Evolutionary conservation across 2,329 filamentous ascomycete species (phyloP).

Genomic region (Dactylella cylindrospora): DNA sequence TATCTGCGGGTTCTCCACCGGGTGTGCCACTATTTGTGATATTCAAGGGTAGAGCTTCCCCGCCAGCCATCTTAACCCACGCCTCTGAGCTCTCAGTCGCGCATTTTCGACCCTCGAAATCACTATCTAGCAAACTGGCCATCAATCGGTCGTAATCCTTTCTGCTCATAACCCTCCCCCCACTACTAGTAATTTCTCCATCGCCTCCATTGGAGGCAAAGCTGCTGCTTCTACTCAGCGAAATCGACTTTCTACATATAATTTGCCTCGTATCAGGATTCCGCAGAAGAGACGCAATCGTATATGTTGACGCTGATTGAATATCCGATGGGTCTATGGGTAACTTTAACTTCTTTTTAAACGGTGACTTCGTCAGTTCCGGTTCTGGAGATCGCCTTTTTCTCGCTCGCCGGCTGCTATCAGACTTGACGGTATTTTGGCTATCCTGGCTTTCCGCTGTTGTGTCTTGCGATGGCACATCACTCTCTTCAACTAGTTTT

Average conservation of each 20-base stretch:
- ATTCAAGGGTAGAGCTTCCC: conserved; percentile 21
- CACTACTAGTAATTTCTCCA: conserved; percentile 51
- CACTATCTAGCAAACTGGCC: conserved; percentile 53
- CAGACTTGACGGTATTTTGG: conserved; percentile 4
- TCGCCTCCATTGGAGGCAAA: conserved; percentile 49
- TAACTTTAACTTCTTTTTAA: conserved; percentile 10
- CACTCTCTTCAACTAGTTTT: background rate
- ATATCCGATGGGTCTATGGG: conserved; percentile 13
- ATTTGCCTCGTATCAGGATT: conserved; percentile 15
- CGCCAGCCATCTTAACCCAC: conserved; percentile 53
- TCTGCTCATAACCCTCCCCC: conserved; percentile 52
- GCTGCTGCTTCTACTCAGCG: conserved; percentile 20
- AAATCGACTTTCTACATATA: conserved; percentile 12
- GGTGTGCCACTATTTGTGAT: background rate
- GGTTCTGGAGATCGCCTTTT: conserved; percentile 15
- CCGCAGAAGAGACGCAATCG: conserved; percentile 29
- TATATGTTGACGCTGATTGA: conserved; percentile 30
- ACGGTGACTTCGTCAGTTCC: background rate
- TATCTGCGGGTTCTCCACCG: background rate
- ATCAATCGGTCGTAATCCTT: conserved; percentile 53
- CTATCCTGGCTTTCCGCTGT: conserved; percentile 6
- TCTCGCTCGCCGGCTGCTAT: background rate
- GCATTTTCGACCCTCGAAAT: conserved; percentile 53
- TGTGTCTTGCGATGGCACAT: background rate
- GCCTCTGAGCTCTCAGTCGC: conserved; percentile 53